A percentile compares a stretch with the other conserved stretches of the same genome.
These are phyloP conservation scores for Aspergillus sp. DNA, from an alignment of 2,329 filamentous ascomycete genomes.

Conservation along the genomic window DNA sequence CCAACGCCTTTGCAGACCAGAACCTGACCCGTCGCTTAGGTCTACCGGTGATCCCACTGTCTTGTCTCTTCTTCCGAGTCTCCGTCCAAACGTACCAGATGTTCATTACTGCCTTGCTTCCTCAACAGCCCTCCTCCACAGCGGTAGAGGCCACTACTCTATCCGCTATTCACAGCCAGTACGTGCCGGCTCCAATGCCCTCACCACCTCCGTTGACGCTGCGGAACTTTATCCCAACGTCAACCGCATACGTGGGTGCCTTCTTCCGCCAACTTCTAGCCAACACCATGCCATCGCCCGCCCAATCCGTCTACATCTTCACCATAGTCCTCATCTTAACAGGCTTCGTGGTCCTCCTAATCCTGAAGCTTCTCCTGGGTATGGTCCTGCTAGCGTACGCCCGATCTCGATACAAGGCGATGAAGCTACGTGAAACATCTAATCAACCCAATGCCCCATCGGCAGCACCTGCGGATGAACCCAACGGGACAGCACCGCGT, in stretches of 20 bases:
- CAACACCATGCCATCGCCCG: conserved; percentile 45
- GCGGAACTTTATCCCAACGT: conserved; percentile 56
- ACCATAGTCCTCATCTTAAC: conserved; percentile 86
- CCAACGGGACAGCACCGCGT: conserved; percentile 22
- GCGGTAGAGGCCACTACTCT: conserved; percentile 41
- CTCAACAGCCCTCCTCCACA: conserved; percentile 62
- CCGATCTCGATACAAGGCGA: conserved; percentile 73
- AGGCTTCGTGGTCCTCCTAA: conserved; percentile 79
- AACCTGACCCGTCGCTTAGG: conserved; percentile 87
- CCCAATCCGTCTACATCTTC: conserved; percentile 45
- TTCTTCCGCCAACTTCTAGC: conserved; percentile 44
- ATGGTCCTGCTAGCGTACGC: conserved; percentile 83
- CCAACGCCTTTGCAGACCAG: conserved; percentile 88
- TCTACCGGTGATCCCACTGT: conserved; percentile 85
- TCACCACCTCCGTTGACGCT: conserved; percentile 63
- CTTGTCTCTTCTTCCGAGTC: conserved; percentile 90
- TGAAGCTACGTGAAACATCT: conserved; percentile 67
- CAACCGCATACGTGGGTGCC: conserved; percentile 50
- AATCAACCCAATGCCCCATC: conserved; percentile 18
- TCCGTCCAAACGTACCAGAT: conserved; percentile 97
- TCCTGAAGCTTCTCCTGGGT: conserved; percentile 81
- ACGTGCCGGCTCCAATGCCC: conserved; percentile 65
- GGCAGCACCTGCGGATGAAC: conserved; percentile 8
- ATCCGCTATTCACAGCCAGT: conserved; percentile 47
- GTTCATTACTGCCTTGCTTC: conserved; percentile 87